Percentiles rank a stretch among this genome's conserved stretches.
Evolutionary conservation across 495 filamentous ascomycete genomes (phyloP).

Genomic region (Patellaria atrata): DNA sequence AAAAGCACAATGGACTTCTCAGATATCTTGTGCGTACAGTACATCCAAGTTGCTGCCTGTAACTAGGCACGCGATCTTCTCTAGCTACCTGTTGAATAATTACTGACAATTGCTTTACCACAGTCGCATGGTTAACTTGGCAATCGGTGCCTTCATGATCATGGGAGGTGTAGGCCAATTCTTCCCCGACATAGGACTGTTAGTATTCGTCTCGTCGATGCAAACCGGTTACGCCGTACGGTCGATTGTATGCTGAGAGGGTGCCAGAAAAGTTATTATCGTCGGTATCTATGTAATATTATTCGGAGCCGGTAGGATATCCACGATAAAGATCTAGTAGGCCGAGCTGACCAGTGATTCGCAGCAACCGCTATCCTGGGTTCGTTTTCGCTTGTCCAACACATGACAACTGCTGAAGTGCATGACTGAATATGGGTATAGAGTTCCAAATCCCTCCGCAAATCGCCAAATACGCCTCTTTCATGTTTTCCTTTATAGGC

Average conservation of each 20-base stretch:
- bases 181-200: conserved; percentile 43
- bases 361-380: conserved; percentile 46
- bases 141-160: conserved; percentile 74
- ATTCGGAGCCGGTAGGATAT: conserved; percentile 66
- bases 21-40: conserved; percentile 28
- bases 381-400: conserved; percentile 11
- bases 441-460: conserved; percentile 95
- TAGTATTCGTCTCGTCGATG: conserved; percentile 21
- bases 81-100: neutral
- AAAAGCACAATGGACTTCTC: conserved; percentile 32
- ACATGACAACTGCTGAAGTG: neutral
- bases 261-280: conserved; percentile 48
- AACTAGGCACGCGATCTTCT: conserved; percentile 6
- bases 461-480: conserved; percentile 82
- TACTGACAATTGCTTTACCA: conserved; percentile 19
- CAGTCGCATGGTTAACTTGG: conserved; percentile 90
- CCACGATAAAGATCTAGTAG: conserved; percentile 1
- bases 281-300: conserved; percentile 74
- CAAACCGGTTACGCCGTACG: conserved; percentile 1
- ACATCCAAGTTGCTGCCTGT: neutral
- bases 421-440: conserved; percentile 11
- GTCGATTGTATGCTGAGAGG: conserved; percentile 9
- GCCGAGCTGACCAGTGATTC: conserved; percentile 1
- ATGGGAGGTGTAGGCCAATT: conserved; percentile 84
- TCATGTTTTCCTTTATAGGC: conserved; percentile 94